Conservation (phyloP, 352 stramenopile species). For the Phytophthora hybrid region DNA sequence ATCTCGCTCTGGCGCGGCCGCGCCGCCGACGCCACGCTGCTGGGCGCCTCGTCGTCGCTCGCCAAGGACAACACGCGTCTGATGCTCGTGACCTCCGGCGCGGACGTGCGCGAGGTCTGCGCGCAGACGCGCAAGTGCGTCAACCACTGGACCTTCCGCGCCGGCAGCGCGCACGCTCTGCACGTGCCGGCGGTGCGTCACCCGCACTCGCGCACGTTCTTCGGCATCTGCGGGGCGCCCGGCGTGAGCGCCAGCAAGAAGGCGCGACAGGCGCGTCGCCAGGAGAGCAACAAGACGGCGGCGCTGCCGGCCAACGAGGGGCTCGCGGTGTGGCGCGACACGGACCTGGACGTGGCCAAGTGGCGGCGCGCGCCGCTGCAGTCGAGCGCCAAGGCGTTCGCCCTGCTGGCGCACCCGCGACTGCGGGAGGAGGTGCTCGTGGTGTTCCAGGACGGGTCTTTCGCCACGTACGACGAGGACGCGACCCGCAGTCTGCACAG, state of each 20-base stretch:
- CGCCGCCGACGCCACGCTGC: conserved; percentile 50
- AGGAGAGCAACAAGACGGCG: conserved; percentile 42
- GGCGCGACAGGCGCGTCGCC: conserved; percentile 42
- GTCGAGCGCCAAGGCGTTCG: conserved; percentile 40
- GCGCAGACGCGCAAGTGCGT: conserved; percentile 70
- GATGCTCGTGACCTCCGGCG: conserved; percentile 68
- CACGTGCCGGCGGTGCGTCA: conserved; percentile 64
- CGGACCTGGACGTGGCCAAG: conserved; percentile 70
- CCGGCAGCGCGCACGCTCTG: conserved; percentile 57
- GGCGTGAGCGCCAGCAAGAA: conserved; percentile 56
- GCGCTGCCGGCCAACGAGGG: conserved; percentile 46
- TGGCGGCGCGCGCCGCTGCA: conserved; percentile 59
- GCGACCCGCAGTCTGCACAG: conserved; percentile 53
- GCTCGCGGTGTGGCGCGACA: conserved; percentile 68
- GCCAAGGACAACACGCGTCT: conserved; percentile 63
- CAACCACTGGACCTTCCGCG: conserved; percentile 81
- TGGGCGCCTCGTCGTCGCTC: conserved; percentile 52
- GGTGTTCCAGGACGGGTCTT: conserved; percentile 70
- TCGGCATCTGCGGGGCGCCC: conserved; percentile 55
- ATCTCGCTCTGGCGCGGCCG: conserved; percentile 73
- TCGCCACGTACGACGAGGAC: conserved; percentile 67
- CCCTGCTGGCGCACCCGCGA: conserved; percentile 70
- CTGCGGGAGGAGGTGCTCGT: conserved; percentile 70
- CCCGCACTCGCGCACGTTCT: conserved; percentile 63
- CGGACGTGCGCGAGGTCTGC: conserved; percentile 77